Evolutionary conservation across 768 basidiomycete genomes (phyloP), one percentile per base, ranked within the genome.

Genomic region (Pisolithus marmoratus): DNA sequence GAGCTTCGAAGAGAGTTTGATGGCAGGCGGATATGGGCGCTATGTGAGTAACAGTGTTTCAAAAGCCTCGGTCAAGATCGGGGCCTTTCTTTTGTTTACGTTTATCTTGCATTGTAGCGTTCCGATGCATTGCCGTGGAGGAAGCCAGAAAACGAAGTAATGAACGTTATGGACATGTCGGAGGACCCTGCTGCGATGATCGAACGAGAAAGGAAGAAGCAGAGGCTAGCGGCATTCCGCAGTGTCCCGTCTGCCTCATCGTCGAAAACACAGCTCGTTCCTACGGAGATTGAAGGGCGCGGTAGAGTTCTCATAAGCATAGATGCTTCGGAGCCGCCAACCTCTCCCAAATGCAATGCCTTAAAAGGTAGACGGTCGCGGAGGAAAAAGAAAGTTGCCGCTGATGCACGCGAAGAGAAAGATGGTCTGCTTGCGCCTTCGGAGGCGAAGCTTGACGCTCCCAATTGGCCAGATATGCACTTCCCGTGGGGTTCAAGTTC

Each of bases 1-100:
- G 67, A 90, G 87, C 60, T 90, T 90, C 58, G 88, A 90, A 60
- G 87, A 90, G 68, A 86, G 86, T 58, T 65, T 90, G 38, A 87
- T 89, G 80, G 87, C 86, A 19, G 86, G 87, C 27, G 87, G 88
- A 8, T 90, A 90, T 65, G 85, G 83, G 1, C 77, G 78, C 55
- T 90, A 89, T 65, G 87, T 84, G 64, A 67, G 82, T 71, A 44
- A n/a, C 22, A 22, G 15, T 31, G 24, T 20, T 34, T 29, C 34
- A 51, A 48, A 15, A 54, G 41, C 9, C 34, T 34, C 12, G 41
- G 49, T 37, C 19, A 40, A 15, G 44, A 46, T 19, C 29, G 34
- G 20, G 46, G 53, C 34, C 37, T 43, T 44, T 56, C 58, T 62
- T 37, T 55, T 34, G 27, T 15, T 42, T 38, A 24, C 36, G 27